A percentile compares a stretch with the other conserved stretches of the same genome.
Conservation (phyloP, 768 basidiomycete species). For the Boletus tomentosulus region DNA sequence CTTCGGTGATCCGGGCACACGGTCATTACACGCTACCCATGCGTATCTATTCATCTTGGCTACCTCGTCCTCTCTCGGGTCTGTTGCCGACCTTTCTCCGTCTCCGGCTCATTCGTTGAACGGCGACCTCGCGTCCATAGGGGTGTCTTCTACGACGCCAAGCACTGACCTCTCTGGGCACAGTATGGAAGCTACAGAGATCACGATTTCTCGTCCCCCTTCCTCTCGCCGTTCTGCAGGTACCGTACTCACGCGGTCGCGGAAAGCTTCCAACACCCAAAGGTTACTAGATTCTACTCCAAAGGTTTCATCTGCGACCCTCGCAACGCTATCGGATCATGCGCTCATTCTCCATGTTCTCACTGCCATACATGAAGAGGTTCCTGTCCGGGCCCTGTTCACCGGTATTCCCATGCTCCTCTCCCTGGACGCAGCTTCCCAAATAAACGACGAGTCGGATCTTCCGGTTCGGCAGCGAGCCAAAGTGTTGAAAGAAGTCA, state of each 20-base stretch:
- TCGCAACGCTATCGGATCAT: slow-evolving; percentile 73
- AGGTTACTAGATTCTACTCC: slow-evolving; percentile 47
- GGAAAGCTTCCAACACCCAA: slow-evolving; percentile 54
- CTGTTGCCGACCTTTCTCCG: slow-evolving; percentile 37
- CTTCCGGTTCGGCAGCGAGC: slow-evolving; percentile 40
- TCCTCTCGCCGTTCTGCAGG: slow-evolving; percentile 47
- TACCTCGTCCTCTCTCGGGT: slow-evolving; percentile 61
- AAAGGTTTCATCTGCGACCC: slow-evolving; percentile 38
- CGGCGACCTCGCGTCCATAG: slow-evolving; percentile 27
- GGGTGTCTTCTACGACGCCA: slow-evolving; percentile 28
- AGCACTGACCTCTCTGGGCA: slow-evolving; percentile 30
- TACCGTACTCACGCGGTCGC: slow-evolving; percentile 43
- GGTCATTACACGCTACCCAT: slow-evolving; percentile 76
- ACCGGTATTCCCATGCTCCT: slow-evolving; percentile 84
- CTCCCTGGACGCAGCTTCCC: slow-evolving; percentile 57
- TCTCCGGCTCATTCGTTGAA: slow-evolving; percentile 38
- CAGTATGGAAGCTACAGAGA: slow-evolving; percentile 12
- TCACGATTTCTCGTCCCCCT: slow-evolving; percentile 30
- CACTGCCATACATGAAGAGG: slow-evolving; percentile 57
- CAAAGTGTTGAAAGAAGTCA: slow-evolving; percentile 55
- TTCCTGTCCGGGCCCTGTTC: slow-evolving; percentile 73
- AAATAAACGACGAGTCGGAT: slow-evolving; percentile 39
- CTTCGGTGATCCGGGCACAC: slow-evolving; percentile 56
- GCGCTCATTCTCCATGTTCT: slow-evolving; percentile 66
- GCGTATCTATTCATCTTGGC: slow-evolving; percentile 79